These are phyloP conservation scores for Starmerella geochares DNA, from an alignment of 805 yeast genomes.

Conservation along the genomic window DNA sequence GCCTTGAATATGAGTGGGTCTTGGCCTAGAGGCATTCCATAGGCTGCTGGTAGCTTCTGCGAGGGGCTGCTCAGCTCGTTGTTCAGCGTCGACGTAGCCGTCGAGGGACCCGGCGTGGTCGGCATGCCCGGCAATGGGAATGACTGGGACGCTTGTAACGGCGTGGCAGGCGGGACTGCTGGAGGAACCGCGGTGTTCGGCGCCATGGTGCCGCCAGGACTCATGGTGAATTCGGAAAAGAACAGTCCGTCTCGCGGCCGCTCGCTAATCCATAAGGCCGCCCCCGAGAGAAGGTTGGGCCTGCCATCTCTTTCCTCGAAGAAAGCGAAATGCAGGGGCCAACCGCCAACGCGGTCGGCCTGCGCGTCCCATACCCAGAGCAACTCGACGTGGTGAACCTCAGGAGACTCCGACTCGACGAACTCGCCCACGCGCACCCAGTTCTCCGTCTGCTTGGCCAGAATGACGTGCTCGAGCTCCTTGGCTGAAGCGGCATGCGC, in stretches of 20 bases:
- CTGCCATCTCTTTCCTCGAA: slow-evolving; percentile 33
- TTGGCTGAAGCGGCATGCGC: slow-evolving; percentile 12
- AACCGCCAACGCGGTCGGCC: slow-evolving; percentile 25
- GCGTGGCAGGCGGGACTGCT: background rate
- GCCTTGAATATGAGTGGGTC: slow-evolving; percentile 10
- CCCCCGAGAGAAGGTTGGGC: slow-evolving; percentile 5
- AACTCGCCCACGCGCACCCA: slow-evolving; percentile 14
- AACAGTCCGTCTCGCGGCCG: slow-evolving; percentile 7
- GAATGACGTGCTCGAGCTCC: slow-evolving; percentile 8
- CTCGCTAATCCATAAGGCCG: slow-evolving; percentile 10
- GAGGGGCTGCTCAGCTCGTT: slow-evolving; percentile 27
- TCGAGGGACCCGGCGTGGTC: background rate
- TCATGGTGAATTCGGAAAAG: slow-evolving; percentile 6
- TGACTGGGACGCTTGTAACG: background rate
- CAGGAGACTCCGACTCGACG: slow-evolving; percentile 57
- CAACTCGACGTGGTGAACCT: slow-evolving; percentile 82
- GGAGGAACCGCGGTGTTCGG: background rate
- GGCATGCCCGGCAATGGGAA: background rate
- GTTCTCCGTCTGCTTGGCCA: slow-evolving; percentile 7
- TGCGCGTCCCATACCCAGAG: slow-evolving; percentile 20
- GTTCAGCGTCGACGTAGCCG: slow-evolving; percentile 23
- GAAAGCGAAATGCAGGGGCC: slow-evolving; percentile 32
- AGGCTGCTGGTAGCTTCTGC: slow-evolving; percentile 7
- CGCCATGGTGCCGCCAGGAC: slow-evolving; percentile 7
- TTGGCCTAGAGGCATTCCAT: slow-evolving; percentile 16